Conservation (phyloP, 352 stramenopile genomes). For the Globisporangium emineosum region DNA sequence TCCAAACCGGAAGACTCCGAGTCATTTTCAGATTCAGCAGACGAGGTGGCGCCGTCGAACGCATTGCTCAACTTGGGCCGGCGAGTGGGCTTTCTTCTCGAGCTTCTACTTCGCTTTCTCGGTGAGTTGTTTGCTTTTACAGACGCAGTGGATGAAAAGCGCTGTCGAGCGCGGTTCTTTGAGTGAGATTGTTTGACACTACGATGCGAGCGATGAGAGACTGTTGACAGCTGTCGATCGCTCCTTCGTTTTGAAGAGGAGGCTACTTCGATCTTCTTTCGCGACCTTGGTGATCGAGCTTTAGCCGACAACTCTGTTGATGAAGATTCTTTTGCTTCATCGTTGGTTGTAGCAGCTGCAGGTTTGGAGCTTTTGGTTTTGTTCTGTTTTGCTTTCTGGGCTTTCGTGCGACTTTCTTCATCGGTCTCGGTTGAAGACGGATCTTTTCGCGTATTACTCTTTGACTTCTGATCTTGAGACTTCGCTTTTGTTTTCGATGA, state of each 20-base stretch:
- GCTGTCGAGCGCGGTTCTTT: background rate
- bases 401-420: background rate
- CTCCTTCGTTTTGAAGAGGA: background rate
- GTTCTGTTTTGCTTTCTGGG: conserved; percentile 1
- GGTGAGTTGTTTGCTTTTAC: background rate
- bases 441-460: conserved; percentile 1
- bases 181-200: conserved; percentile 8
- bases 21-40: conserved; percentile 10
- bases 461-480: background rate
- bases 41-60: conserved; percentile 1
- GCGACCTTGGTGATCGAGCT: background rate
- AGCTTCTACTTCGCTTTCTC: background rate
- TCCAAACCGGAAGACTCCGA: conserved; percentile 39
- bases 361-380: conserved; percentile 1
- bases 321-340: conserved; percentile 11
- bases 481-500: background rate
- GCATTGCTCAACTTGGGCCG: conserved; percentile 1
- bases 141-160: background rate
- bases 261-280: background rate
- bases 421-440: conserved; percentile 15
- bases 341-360: conserved; percentile 7
- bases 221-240: conserved; percentile 6
- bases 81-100: background rate
- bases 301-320: background rate
- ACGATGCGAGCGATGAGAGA: background rate